Evolutionary conservation across 345 rosid species (phyloP).

Genomic region (Eucalyptus virginea): DNA sequence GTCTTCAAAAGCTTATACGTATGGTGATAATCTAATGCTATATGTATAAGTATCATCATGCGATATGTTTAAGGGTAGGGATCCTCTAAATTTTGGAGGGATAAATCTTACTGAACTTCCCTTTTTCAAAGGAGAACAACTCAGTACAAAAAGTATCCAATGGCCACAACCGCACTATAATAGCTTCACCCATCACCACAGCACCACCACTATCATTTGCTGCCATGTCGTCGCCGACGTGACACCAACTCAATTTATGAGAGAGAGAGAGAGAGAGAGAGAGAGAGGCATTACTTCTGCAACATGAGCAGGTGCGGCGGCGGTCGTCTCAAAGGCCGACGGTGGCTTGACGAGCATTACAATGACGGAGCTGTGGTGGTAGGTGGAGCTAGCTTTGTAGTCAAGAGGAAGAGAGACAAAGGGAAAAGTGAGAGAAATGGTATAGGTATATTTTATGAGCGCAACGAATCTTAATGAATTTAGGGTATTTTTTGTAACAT

Average conservation of each 20-base stretch:
- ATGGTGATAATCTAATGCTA: neutral
- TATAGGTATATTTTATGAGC: neutral
- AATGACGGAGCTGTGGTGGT: neutral
- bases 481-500: neutral
- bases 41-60: neutral
- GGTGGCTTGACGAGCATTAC: neutral
- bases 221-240: neutral
- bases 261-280: neutral
- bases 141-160: neutral
- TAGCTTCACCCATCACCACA: neutral
- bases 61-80: neutral
- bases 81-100: neutral
- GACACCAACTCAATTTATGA: neutral
- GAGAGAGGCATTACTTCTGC: neutral
- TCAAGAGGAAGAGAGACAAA: neutral
- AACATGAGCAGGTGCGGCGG: neutral
- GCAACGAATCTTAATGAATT: neutral
- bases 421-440: neutral
- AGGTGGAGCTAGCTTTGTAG: neutral
- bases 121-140: neutral
- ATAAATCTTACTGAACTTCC: neutral
- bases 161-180: neutral
- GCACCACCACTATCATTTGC: neutral
- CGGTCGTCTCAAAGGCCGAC: neutral
- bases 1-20: neutral